These are phyloP conservation scores for Mycena indigotica DNA, from an alignment of 768 basidiomycete species.

Conservation along the genomic window DNA sequence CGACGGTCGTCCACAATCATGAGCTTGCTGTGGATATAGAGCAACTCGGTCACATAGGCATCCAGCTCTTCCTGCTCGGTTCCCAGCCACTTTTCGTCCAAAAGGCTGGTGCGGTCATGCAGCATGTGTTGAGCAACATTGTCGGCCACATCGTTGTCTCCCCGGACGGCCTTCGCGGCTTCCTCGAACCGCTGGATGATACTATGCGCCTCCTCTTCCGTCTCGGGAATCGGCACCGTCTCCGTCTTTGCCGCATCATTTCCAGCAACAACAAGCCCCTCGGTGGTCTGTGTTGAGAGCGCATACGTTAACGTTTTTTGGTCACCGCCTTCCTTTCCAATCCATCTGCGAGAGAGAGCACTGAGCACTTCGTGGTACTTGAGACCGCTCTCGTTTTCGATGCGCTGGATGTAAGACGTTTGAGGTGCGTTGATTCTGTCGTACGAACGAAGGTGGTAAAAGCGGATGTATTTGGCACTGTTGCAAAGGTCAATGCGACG, in stretches of 20 bases:
- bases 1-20: conserved; percentile 94
- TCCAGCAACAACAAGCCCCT: conserved; percentile 52
- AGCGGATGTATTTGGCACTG: conserved; percentile 83
- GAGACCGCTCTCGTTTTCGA: conserved; percentile 76
- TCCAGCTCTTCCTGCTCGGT: conserved; percentile 79
- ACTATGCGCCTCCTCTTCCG: conserved; percentile 67
- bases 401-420: conserved; percentile 57
- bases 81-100: conserved; percentile 86
- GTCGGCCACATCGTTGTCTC: conserved; percentile 68
- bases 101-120: conserved; percentile 57
- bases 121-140: conserved; percentile 82
- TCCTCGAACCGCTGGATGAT: conserved; percentile 72
- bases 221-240: conserved; percentile 67
- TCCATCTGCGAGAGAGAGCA: conserved; percentile 78
- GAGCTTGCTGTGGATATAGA: conserved; percentile 85
- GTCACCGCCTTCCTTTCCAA: conserved; percentile 49
- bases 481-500: background rate
- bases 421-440: conserved; percentile 85
- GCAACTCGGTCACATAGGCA: conserved; percentile 78
- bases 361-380: conserved; percentile 85
- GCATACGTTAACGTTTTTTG: conserved; percentile 62
- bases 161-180: conserved; percentile 57
- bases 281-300: conserved; percentile 51
- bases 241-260: conserved; percentile 55
- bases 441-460: conserved; percentile 91